Evolutionary conservation across 2,329 filamentous ascomycete genomes (phyloP).

Genomic region (Paecilomyces niveus): DNA sequence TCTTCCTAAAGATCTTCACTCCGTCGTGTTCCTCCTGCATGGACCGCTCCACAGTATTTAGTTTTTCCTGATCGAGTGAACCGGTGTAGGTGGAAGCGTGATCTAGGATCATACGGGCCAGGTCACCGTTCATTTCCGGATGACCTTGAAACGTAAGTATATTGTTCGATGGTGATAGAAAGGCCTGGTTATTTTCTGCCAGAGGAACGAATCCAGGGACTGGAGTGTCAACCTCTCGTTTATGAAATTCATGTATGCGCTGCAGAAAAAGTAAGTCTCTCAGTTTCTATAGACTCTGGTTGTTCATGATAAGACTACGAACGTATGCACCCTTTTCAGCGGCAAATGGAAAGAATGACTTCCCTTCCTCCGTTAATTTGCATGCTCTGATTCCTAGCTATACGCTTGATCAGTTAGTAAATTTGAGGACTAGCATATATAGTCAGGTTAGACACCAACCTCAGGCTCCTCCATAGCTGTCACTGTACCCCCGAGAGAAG

Average conservation of each 20-base stretch:
- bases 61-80: background rate
- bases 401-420: constrained; percentile 11
- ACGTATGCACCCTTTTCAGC: background rate
- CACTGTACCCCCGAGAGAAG: constrained; percentile 26
- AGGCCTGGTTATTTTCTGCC: constrained; percentile 32
- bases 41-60: background rate
- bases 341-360: constrained; percentile 29
- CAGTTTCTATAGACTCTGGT: constrained; percentile 30
- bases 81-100: background rate
- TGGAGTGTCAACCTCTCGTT: constrained; percentile 31
- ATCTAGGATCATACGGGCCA: constrained; percentile 31
- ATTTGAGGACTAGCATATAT: constrained; percentile 15
- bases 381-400: constrained; percentile 29
- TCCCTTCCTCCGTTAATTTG: constrained; percentile 30
- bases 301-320: constrained; percentile 16
- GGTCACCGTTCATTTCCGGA: constrained; percentile 34
- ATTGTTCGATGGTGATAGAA: constrained; percentile 32
- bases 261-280: background rate
- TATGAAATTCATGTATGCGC: constrained; percentile 8
- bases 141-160: constrained; percentile 42
- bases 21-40: background rate
- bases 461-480: constrained; percentile 13
- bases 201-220: constrained; percentile 29
- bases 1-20: background rate
- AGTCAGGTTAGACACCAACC: background rate